Base-by-base conservation (phyloP, 805 yeast species). In the Saccharomycopsis javanensis region DNA sequence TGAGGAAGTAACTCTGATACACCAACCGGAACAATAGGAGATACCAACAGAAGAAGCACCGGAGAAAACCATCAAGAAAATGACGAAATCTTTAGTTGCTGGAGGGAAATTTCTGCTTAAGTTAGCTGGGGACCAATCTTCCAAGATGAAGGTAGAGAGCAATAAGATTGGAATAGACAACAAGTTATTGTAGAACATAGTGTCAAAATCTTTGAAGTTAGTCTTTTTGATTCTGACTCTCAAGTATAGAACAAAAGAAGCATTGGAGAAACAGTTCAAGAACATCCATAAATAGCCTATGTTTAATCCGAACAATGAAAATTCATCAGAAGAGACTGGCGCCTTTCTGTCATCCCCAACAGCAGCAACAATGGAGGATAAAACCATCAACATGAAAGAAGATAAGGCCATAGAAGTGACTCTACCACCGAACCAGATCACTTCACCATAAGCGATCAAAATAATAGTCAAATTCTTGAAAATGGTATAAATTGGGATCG, bases 21-120 rank as follows among this genome's bases (percentile, higher is more conserved):
- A 94, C 99, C 99, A 94, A 61, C 97, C 99, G 11, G 98, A 90
- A 74, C 97, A 89, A 81, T 94, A 94, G 50, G 98, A 92, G 71
- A 94, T 94, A 76, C 96, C 97, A 55, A 94, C 96, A 33, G 97
- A 86, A 50, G 96, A 85, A 65, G 88, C 81, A 72, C 99, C 99
- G 37, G 97, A 88, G 69, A 92, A 80, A 62, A 94, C 67, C 96
- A 94, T 91, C 65, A 89, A 84, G 50, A 84, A 72, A 62, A 89
- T 78, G 58, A 88, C 80, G 50, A 92, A 79, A 62, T 75, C 72
- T 70, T 91, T 80, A 65, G 80, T 76, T 52, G 74, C 88, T 13
- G 77, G 75, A 45, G 95, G 95, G 83, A 94, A 88, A 79, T 91
- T 92, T 56, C 68, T 66, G 16, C 77, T 77, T 56, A 94, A 69